Percentiles rank a stretch among this genome's conserved stretches.
Evolutionary conservation across 805 yeast species (phyloP).

Genomic region (Kazachstania bromeliacearum): DNA sequence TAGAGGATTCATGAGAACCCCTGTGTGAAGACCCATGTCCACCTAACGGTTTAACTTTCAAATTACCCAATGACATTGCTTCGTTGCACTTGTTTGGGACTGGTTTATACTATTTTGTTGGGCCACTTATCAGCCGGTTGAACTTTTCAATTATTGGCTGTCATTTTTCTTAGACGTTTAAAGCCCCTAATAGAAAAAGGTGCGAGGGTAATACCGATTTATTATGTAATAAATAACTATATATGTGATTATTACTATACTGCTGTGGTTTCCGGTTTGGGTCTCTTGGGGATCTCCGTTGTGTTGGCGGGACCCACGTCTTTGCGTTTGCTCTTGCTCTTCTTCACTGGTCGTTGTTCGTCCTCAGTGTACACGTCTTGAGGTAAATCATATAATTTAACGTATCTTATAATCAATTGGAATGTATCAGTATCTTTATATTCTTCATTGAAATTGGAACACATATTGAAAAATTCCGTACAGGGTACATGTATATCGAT

Average conservation of each 20-base stretch:
- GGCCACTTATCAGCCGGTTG: too few species aligned
- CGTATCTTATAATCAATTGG: conserved; percentile 59
- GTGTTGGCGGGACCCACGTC: background rate
- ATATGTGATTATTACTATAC: background rate
- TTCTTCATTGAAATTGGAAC: conserved; percentile 64
- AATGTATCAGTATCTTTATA: conserved; percentile 45
- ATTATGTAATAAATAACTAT: background rate
- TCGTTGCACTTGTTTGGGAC: too few species aligned
- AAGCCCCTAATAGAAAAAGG: too few species aligned
- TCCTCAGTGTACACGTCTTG: conserved; percentile 72
- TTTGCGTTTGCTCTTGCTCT: conserved; percentile 23
- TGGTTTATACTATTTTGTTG: too few species aligned
- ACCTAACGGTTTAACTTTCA: conserved; percentile 1
- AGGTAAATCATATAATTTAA: conserved; percentile 73
- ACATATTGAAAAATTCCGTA: conserved; percentile 72
- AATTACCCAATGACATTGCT: conserved; percentile 3
- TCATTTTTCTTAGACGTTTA: too few species aligned
- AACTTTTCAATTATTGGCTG: too few species aligned
- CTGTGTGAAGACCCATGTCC: background rate
- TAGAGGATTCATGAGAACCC: background rate
- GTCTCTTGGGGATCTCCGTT: background rate
- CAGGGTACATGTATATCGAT: conserved; percentile 86
- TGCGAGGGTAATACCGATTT: too few species aligned
- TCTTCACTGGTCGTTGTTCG: conserved; percentile 66
- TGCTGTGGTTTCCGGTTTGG: background rate